phyloP scores from a whole-genome alignment of 202 grass and related monocot genomes.

The Elaeis oleifera region DNA sequence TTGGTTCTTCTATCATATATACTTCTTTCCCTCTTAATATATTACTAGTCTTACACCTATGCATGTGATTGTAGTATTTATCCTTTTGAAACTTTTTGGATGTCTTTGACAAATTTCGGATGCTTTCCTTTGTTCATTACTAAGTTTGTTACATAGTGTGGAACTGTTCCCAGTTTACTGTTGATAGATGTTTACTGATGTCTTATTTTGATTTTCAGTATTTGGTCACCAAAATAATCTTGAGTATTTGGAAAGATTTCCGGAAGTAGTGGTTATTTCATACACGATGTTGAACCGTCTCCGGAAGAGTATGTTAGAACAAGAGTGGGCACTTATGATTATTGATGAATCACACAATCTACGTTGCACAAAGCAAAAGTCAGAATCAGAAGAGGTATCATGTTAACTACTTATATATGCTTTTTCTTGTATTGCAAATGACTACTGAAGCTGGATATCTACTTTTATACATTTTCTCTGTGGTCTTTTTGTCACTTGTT shows the following conservation, averaged over 20 bases:
- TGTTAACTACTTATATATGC: background rate
- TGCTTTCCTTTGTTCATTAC: too few relatives aligned
- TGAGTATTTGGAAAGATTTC: constrained; percentile 59
- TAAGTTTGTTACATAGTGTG: too few relatives aligned
- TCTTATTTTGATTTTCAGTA: constrained; percentile 43
- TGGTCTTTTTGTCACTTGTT: too few relatives aligned
- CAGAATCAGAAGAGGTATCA: constrained; percentile 67
- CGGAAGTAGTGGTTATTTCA: constrained; percentile 72
- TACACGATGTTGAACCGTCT: constrained; percentile 84
- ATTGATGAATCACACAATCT: constrained; percentile 98
- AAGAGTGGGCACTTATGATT: constrained; percentile 83
- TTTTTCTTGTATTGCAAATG: background rate
- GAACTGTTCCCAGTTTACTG: too few relatives aligned
- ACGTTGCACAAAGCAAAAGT: constrained; percentile 64
- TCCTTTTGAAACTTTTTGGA: too few relatives aligned
- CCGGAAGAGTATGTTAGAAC: constrained; percentile 47
- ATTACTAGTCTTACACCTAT: too few relatives aligned
- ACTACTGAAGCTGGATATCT: too few relatives aligned
- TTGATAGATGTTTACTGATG: background rate
- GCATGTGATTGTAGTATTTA: too few relatives aligned
- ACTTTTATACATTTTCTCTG: too few relatives aligned
- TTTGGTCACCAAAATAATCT: constrained; percentile 84
- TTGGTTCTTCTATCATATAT: too few relatives aligned
- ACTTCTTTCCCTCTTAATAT: too few relatives aligned
- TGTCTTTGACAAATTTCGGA: too few relatives aligned